Conservation (phyloP, 805 yeast genomes). For the Saccharomyces eubayanus region DNA sequence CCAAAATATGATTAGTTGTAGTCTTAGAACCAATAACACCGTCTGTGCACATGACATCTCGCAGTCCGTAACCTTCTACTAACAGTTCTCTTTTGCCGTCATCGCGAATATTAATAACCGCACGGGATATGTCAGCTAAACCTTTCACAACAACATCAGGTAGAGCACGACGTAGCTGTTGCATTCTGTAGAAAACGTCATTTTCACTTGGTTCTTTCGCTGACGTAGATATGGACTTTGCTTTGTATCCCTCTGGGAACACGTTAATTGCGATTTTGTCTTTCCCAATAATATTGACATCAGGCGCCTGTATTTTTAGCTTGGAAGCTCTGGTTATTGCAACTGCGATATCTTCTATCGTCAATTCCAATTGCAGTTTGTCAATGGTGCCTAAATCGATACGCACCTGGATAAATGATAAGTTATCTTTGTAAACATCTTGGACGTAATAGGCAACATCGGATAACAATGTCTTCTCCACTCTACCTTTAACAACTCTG, state of each 20-base stretch:
- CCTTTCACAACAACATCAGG: constrained; percentile 92
- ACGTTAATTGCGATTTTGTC: constrained; percentile 63
- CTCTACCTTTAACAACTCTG: constrained; percentile 94
- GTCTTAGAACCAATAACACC: constrained; percentile 89
- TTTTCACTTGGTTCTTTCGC: constrained; percentile 34
- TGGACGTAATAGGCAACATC: constrained; percentile 87
- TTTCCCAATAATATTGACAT: constrained; percentile 57
- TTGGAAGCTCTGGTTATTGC: constrained; percentile 84
- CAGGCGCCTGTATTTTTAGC: constrained; percentile 67
- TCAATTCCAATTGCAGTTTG: constrained; percentile 79
- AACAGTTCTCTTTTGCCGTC: constrained; percentile 81
- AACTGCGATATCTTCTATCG: constrained; percentile 72
- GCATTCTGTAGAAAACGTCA: constrained; percentile 79
- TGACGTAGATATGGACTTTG: constrained; percentile 37
- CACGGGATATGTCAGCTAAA: constrained; percentile 81
- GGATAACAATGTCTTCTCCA: constrained; percentile 80
- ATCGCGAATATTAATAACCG: constrained; percentile 88
- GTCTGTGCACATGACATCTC: constrained; percentile 94
- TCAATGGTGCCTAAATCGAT: constrained; percentile 81
- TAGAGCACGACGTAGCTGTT: constrained; percentile 73
- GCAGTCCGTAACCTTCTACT: constrained; percentile 96
- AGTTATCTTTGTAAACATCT: constrained; percentile 79
- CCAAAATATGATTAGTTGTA: constrained; percentile 84
- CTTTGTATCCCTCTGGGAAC: constrained; percentile 35
- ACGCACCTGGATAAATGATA: constrained; percentile 72